Evolutionary conservation across 148 eudicot species (phyloP), one percentile per base, ranked within the genome.

Genomic region (Nyssa sinensis): DNA sequence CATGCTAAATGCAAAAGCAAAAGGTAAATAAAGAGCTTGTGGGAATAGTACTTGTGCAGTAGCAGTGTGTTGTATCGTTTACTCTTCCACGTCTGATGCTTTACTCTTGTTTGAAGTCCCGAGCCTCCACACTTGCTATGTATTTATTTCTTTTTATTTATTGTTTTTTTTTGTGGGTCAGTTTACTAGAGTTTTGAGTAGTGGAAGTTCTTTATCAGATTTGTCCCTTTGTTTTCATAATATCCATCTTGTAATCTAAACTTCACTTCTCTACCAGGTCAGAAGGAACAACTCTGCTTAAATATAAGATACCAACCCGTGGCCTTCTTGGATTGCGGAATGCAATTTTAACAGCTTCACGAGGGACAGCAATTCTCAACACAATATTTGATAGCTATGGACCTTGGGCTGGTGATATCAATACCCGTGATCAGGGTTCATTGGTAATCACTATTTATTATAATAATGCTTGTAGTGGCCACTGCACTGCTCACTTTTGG

Each of bases 371-470:
- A 74, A 79, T 95, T 76, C 87, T 95, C 69, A 95, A 95, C 83
- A 92, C 98, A 25, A 86, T 95, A 82, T 95, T 95, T 84, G 98
- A 95, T 64, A 81, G 88, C 79, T 95, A 95, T 81, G 98, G 93
- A 67, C 90, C 98, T 65, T 92, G 97, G 97, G 96, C 98, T 75
- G 98, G 98, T 39, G 96, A 95, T 62, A 95, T 95, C 74, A 85
- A 57, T 69, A 92, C 93, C 39, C 98, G 98, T 80, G 98, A 95
- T 73, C 98, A 68, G 71, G 98, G 98, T 65, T 95, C 98, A 71
- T 75, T 95, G 91, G 98, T 95, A 88, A 79, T 55, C 59, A 55
- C 59, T 55, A 4, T 14, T 55, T 55, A 55, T 44, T 12, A 0
- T 44, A 11, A 13, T 12, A 44, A 19, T 44, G 6, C 5, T 55